Conservation (phyloP, 192 early-diverging fungal species). For the Gorgonomyces haynaldii region DNA sequence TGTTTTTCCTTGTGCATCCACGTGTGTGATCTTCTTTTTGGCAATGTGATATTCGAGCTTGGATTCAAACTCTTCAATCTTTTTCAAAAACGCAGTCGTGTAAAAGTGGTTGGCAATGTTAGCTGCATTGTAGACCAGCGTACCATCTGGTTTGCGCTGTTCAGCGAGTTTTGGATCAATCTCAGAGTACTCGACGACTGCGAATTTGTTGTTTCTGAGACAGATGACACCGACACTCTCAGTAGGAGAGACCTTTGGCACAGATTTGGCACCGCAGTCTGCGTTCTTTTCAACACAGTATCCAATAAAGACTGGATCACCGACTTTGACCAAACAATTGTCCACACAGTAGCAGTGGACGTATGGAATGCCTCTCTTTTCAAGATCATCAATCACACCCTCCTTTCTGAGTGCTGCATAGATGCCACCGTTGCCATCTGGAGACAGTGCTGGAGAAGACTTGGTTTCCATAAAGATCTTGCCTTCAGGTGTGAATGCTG, state of each 20-base stretch:
- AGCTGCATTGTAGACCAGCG: constrained; percentile 77
- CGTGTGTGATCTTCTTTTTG: constrained; percentile 92
- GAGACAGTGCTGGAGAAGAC: constrained; percentile 36
- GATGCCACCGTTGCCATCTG: constrained; percentile 79
- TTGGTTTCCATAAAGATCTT: constrained; percentile 84
- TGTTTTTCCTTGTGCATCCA: constrained; percentile 63
- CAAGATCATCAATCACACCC: constrained; percentile 71
- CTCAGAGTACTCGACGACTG: constrained; percentile 96
- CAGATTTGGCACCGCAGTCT: constrained; percentile 90
- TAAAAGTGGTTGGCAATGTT: constrained; percentile 99
- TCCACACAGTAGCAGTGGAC: constrained; percentile 96
- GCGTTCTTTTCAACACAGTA: constrained; percentile 80
- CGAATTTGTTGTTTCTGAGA: constrained; percentile 64
- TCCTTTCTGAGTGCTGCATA: constrained; percentile 82
- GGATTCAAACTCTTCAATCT: constrained; percentile 70
- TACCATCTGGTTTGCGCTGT: constrained; percentile 49
- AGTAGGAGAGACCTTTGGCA: constrained; percentile 60
- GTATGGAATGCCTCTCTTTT: constrained; percentile 70
- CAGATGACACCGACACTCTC: constrained; percentile 96
- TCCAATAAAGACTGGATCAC: constrained; percentile 91
- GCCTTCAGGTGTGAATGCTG: constrained; percentile 84
- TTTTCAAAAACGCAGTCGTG: constrained; percentile 77
- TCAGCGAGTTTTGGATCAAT: constrained; percentile 67
- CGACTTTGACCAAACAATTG: constrained; percentile 93
- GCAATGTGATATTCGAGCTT: constrained; percentile 93